These are phyloP conservation scores for Linaria vulgaris DNA, from an alignment of 257 asterid genomes.

Conservation along the genomic window DNA sequence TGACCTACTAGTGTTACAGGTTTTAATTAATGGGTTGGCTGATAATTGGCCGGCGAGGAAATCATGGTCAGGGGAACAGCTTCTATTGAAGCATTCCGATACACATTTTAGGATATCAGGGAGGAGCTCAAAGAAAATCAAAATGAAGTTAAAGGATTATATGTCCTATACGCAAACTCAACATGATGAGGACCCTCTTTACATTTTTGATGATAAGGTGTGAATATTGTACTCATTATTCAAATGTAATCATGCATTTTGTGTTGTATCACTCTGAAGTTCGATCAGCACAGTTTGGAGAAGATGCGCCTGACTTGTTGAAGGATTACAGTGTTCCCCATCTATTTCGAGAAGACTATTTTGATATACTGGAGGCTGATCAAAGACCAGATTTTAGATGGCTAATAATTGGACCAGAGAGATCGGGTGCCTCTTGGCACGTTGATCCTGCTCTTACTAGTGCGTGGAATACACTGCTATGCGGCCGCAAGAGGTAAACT, in stretches of 20 bases:
- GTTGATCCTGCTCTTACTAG: constrained; percentile 99
- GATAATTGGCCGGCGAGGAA: constrained; percentile 88
- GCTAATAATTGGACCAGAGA: constrained; percentile 95
- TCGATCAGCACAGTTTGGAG: constrained; percentile 68
- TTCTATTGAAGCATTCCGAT: constrained; percentile 63
- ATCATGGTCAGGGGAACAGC: constrained; percentile 76
- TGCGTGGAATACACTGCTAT: constrained; percentile 99
- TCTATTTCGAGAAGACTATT: constrained; percentile 89
- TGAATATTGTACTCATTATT: constrained; percentile 25
- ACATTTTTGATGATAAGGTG: constrained; percentile 91
- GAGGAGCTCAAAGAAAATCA: constrained; percentile 69
- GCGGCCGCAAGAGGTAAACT: constrained; percentile 86
- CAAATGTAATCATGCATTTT: constrained; percentile 22
- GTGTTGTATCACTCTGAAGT: constrained; percentile 23
- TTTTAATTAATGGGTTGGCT: constrained; percentile 75
- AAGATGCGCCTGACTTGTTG: constrained; percentile 75
- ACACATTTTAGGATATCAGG: constrained; percentile 75
- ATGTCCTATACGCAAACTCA: constrained; percentile 70
- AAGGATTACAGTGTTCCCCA: constrained; percentile 77
- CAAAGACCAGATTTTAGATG: constrained; percentile 93
- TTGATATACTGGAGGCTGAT: constrained; percentile 75
- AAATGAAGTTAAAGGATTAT: constrained; percentile 81
- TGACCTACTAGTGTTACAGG: constrained; percentile 41
- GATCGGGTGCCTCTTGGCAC: constrained; percentile 99
- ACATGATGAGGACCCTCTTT: constrained; percentile 97